Evolutionary conservation across 257 asterid genomes (phyloP), one percentile per base, ranked within the genome.

Genomic region (Solanum pimpinellifolium): DNA sequence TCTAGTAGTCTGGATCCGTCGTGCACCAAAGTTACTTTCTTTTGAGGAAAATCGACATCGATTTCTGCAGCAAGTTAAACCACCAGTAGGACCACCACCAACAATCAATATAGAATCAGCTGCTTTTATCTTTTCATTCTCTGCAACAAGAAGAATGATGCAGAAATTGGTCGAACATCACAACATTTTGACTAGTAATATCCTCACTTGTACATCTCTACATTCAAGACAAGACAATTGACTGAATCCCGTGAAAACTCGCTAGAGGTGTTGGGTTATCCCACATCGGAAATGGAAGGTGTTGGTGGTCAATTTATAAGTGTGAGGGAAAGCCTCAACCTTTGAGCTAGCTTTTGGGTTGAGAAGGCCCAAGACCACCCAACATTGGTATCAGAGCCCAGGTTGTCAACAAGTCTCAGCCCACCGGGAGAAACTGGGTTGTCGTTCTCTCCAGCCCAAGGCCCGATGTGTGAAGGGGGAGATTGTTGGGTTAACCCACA

Each of bases 71-170:
- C 31, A 68, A 96, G 95, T 84, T 96, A 98, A n/a, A 96, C 98
- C n/a, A 6, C 98, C 98, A 25, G 92, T 89, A 18, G 98, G 97
- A 14, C 98, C 96, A 52, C 98, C 98, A 42, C 98, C 98, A 33
- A 94, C 93, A 10, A 95, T 91, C 93, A 95, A 83, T 27, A 95
- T 70, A 27, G 98, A 93, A 46, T 81, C 85, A 21, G 96, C 93
- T 4, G 90, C 92, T 88, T 84, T 91, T 88, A 96, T 93, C 91
- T 91, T 87, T 72, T 93, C 94, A 49, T 96, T 86, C 72, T 93
- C 98, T 96, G 89, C 90, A 59, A 88, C 41, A 41, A 88, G 2
- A n/a, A n/a, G n/a, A 27, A 69, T 0, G 25, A 52, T 3, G 15
- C 31, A 10, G 12, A 8, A 25, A 44, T 44, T 33, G 25, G 65